Evolutionary conservation across 768 basidiomycete species (phyloP).

Genomic region (Pholiota molesta): DNA sequence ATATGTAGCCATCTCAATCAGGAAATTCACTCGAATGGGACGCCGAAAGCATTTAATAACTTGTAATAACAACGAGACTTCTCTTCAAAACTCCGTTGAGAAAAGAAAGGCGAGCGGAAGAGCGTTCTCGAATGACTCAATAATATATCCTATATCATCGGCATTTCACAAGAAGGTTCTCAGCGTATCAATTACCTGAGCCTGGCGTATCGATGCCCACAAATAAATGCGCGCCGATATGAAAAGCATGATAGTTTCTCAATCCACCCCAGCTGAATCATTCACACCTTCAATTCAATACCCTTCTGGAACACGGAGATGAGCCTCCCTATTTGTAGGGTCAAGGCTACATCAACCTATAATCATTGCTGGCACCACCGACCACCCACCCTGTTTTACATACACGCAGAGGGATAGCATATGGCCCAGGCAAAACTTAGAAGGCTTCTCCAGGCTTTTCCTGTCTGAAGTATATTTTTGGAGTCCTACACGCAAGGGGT

Average conservation of each 20-base stretch:
- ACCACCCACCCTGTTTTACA: background rate
- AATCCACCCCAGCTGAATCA: background rate
- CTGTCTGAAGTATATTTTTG: conserved; percentile 1
- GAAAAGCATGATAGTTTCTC: background rate
- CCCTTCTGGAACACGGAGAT: conserved; percentile 8
- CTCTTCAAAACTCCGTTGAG: background rate
- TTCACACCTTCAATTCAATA: background rate
- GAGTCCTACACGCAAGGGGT: background rate
- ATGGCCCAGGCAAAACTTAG: background rate
- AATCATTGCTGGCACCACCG: background rate
- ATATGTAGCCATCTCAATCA: conserved; percentile 4
- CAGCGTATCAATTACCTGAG: conserved; percentile 3
- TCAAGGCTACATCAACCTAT: background rate
- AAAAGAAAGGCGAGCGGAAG: background rate
- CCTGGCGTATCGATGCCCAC: background rate
- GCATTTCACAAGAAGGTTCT: background rate
- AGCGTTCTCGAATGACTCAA: background rate
- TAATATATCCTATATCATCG: conserved; percentile 8
- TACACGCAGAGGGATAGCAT: background rate
- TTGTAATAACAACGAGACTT: background rate
- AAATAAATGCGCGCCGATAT: background rate
- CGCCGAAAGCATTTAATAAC: background rate
- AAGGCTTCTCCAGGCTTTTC: background rate
- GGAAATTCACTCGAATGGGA: conserved; percentile 9
- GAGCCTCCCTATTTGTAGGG: conserved; percentile 1